Conservation (phyloP, 163 green algal genomes). For the Chlorella variabilis region DNA sequence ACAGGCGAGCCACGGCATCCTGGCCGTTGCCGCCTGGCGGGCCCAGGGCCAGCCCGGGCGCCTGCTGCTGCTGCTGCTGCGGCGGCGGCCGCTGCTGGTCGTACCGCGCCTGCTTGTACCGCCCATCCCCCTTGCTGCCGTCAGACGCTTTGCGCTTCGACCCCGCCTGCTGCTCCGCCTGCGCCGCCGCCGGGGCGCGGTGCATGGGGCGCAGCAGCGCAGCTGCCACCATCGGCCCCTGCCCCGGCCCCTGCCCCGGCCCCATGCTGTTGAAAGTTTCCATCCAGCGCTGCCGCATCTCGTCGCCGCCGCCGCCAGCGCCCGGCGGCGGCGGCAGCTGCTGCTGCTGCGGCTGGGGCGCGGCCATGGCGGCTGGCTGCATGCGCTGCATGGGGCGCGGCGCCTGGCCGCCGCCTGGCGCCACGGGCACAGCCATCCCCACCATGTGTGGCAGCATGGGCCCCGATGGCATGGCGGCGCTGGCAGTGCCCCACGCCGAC, state of each 20-base stretch:
- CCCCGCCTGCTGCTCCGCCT: not conserved
- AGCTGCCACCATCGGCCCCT: not conserved
- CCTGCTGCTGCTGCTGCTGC: not conserved
- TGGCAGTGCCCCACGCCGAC: slow-evolving; percentile 10
- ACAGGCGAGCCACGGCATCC: not conserved
- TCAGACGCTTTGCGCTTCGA: slow-evolving; percentile 12
- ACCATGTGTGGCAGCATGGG: not conserved
- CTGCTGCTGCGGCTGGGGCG: no score
- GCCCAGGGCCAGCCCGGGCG: not conserved
- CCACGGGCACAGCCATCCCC: no score
- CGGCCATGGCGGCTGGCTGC: not conserved
- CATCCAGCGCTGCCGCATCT: not conserved
- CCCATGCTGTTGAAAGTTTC: not conserved
- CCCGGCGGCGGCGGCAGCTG: no score
- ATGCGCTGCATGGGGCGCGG: not conserved
- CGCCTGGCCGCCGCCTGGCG: no score
- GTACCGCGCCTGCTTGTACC: not conserved
- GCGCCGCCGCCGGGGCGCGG: not conserved
- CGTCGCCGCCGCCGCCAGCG: not conserved
- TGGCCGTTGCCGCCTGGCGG: no score
- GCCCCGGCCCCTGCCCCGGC: not conserved
- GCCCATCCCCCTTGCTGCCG: not conserved
- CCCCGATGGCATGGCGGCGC: not conserved
- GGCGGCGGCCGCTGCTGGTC: not conserved
- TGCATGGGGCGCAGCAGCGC: slow-evolving; percentile 8